A percentile compares a stretch with the other conserved stretches of the same genome.
These are phyloP conservation scores for Fomitopsis palustris DNA, from an alignment of 1,284 basidiomycete species.

Conservation along the genomic window DNA sequence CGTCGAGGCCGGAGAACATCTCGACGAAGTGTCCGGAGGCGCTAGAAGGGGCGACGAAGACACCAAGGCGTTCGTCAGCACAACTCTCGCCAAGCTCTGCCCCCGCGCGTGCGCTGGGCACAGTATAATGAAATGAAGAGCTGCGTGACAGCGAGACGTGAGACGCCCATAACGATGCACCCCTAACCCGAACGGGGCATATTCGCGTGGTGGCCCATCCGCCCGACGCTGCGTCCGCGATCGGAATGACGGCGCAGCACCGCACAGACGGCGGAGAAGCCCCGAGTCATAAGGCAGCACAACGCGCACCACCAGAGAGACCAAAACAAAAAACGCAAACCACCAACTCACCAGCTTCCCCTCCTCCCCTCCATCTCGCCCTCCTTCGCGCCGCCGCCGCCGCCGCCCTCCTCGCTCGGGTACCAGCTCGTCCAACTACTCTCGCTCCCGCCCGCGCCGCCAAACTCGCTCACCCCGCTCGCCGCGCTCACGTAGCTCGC, in stretches of 20 bases:
- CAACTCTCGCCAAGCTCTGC: neutral
- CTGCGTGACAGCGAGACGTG: neutral
- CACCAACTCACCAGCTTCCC: slow-evolving; percentile 10
- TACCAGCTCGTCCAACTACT: slow-evolving; percentile 6
- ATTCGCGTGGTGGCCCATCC: neutral
- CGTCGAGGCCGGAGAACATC: slow-evolving; percentile 21
- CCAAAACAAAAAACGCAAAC: neutral
- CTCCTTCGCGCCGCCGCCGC: slow-evolving; percentile 1
- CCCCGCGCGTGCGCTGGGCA: neutral
- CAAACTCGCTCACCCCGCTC: slow-evolving; percentile 12
- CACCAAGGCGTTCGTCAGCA: neutral
- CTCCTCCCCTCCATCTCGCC: slow-evolving; percentile 8
- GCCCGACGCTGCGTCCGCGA: neutral
- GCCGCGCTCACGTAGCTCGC: slow-evolving; percentile 21
- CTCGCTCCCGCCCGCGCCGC: slow-evolving; percentile 1
- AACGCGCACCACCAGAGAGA: neutral
- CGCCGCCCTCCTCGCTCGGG: slow-evolving; percentile 5
- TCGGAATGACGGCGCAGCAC: neutral
- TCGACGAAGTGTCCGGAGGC: slow-evolving; percentile 21
- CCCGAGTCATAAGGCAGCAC: neutral
- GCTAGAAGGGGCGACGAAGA: slow-evolving; percentile 10
- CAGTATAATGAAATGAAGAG: neutral
- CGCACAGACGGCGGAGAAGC: neutral
- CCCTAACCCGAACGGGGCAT: neutral
- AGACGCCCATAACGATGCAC: neutral